These are phyloP conservation scores for Xylaria hypoxylon DNA, from an alignment of 2,329 filamentous ascomycete species.

Conservation along the genomic window DNA sequence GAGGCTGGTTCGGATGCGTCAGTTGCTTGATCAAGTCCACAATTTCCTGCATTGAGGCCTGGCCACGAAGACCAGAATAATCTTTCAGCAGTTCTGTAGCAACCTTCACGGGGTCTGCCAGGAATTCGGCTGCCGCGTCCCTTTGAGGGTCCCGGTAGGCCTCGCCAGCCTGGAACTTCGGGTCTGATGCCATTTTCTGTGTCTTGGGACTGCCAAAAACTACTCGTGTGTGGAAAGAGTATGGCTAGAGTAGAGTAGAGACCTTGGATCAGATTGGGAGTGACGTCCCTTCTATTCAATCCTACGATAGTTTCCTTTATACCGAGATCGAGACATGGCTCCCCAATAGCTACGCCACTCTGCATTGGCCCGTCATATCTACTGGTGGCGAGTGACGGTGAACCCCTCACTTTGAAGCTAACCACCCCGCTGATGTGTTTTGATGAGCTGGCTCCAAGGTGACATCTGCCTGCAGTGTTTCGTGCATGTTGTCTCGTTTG, in stretches of 20 bases:
- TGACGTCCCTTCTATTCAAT: background rate
- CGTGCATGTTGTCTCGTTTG: background rate
- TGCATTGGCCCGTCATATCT: constrained; percentile 15
- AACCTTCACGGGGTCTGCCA: constrained; percentile 52
- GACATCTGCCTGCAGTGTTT: constrained; percentile 9
- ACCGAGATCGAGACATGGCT: constrained; percentile 3
- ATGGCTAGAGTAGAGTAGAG: constrained; percentile 3
- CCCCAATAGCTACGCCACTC: background rate
- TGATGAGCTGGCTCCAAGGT: constrained; percentile 11
- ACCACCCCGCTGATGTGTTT: constrained; percentile 9
- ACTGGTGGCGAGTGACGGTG: background rate
- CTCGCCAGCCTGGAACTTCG: constrained; percentile 56
- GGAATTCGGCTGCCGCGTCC: constrained; percentile 43
- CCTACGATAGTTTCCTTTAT: constrained; percentile 21
- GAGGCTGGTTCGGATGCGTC: constrained; percentile 59
- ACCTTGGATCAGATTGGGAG: background rate
- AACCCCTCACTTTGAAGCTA: constrained; percentile 25
- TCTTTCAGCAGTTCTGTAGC: constrained; percentile 52
- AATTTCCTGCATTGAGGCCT: constrained; percentile 49
- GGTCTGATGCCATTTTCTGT: constrained; percentile 48
- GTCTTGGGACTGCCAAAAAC: background rate
- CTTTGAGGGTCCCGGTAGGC: constrained; percentile 49
- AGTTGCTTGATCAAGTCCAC: constrained; percentile 51
- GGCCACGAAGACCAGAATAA: constrained; percentile 45
- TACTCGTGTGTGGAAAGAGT: background rate